Conservation (phyloP, 2,329 filamentous ascomycete genomes). For the Aspergillus texensis region DNA sequence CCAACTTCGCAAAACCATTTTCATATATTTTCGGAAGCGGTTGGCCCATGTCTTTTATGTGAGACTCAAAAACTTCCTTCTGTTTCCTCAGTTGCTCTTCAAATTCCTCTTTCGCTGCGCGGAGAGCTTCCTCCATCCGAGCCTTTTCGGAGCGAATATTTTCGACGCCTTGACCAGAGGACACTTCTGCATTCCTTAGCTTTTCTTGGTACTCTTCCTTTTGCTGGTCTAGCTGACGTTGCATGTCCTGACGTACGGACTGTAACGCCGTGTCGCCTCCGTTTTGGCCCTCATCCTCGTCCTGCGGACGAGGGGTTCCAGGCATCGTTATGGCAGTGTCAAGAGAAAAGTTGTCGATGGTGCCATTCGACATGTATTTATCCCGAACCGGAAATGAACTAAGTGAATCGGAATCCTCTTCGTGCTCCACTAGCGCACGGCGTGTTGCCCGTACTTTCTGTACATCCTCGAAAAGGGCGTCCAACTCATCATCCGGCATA, state of each 20-base stretch:
- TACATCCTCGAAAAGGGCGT: constrained; percentile 90
- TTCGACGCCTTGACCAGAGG: constrained; percentile 72
- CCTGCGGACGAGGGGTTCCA: constrained; percentile 76
- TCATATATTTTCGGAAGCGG: constrained; percentile 57
- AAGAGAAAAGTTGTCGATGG: constrained; percentile 92
- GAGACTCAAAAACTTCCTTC: constrained; percentile 80
- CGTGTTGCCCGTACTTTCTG: constrained; percentile 84
- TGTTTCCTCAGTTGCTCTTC: constrained; percentile 82
- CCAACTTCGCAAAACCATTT: constrained; percentile 56
- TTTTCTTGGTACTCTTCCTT: constrained; percentile 81
- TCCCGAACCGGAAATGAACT: constrained; percentile 86
- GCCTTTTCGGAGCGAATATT: constrained; percentile 81
- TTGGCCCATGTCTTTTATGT: constrained; percentile 72
- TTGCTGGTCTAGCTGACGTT: constrained; percentile 77
- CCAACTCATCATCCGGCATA: constrained; percentile 90
- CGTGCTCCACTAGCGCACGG: constrained; percentile 65
- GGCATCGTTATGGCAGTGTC: constrained; percentile 94
- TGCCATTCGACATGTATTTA: constrained; percentile 94
- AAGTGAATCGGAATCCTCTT: constrained; percentile 85
- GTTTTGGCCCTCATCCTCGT: constrained; percentile 62
- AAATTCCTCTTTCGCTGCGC: constrained; percentile 82
- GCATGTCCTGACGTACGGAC: constrained; percentile 79
- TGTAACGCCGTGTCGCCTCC: constrained; percentile 63
- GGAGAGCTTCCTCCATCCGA: constrained; percentile 80
- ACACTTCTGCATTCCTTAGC: constrained; percentile 72